Base-by-base conservation (phyloP, 352 stramenopile species). In the Phytophthora aleatoria region DNA sequence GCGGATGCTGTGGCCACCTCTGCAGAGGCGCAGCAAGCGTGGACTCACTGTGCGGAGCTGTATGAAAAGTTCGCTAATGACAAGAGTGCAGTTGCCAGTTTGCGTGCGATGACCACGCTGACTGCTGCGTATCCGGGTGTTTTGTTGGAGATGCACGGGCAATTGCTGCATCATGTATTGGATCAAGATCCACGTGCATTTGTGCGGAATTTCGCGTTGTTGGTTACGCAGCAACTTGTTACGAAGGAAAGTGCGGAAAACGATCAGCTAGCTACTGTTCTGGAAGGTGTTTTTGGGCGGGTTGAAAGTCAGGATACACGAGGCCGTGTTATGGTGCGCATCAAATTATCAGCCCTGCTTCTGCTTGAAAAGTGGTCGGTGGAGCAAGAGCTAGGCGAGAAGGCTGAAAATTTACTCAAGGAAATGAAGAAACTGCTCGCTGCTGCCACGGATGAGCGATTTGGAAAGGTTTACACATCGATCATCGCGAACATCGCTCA, bases 1-100 rank as follows among this genome's bases (percentile, higher is more conserved):
- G 50, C 63, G 3, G 44, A 36, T 38, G 63, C 74, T 6, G 64
- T 71, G 0, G 64, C 67, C 6, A 76, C 20, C 20, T 12, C 44
- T 5, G 41, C 26, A 0, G 71, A 82, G 41, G 74, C 74, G 11
- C 57, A 73, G 3, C 48, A 85, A 57, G 71, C 69, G 5, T 87
- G 79, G 79, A 77, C 55, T 3, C 51, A 75, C 16, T 87, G 76
- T 42, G 73, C 68, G 1, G 64, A 68, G 33, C 38, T 74, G 31
- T 87, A 82, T 44, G 68, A 85, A n/a, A 33, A 45, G 24, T 15
- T 76, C 1, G 70, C 60, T 24, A 70, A 77, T 56, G 70, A 77
- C 36, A 70, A 73, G 31, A 68, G 63, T 38, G 76, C 73, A 5
- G 52, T 81, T 3, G 57, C 51, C 9, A 71, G 56, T 27, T 8